Percentiles rank a stretch among this genome's conserved stretches.
phyloP scores from a whole-genome alignment of 345 rosid species.

The Erodium maritimum region DNA sequence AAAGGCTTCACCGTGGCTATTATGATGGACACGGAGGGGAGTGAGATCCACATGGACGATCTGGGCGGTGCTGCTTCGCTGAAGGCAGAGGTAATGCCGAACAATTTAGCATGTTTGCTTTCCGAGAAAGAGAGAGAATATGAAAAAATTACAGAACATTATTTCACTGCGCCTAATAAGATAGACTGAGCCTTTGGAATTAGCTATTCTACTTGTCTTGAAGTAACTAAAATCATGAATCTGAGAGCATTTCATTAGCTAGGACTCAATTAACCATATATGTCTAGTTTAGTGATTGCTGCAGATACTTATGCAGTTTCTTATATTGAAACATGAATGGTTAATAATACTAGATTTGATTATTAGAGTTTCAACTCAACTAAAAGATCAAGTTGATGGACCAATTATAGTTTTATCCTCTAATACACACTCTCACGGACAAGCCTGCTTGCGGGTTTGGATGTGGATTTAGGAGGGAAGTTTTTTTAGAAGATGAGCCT shows the following conservation, averaged over 20 bases:
- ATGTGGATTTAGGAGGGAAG: no score
- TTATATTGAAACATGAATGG: no score
- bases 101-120: background rate
- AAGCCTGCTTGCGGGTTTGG: no score
- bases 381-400: no score
- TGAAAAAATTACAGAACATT: background rate
- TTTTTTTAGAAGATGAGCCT: no score
- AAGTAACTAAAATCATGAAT: background rate
- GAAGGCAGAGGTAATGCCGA: constrained; percentile 63
- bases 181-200: background rate
- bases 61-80: constrained; percentile 76
- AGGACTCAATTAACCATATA: background rate
- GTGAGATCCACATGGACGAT: constrained; percentile 99
- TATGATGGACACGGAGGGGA: constrained; percentile 99
- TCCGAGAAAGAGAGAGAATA: background rate
- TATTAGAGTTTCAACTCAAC: no score
- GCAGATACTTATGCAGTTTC: no score
- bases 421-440: no score
- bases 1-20: constrained; percentile 93
- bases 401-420: no score
- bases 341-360: no score
- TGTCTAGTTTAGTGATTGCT: no score
- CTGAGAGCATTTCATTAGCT: background rate
- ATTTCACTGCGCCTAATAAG: background rate
- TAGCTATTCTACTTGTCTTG: background rate